phyloP scores from a whole-genome alignment of 768 basidiomycete species.

The Favolaschia claudopus region DNA sequence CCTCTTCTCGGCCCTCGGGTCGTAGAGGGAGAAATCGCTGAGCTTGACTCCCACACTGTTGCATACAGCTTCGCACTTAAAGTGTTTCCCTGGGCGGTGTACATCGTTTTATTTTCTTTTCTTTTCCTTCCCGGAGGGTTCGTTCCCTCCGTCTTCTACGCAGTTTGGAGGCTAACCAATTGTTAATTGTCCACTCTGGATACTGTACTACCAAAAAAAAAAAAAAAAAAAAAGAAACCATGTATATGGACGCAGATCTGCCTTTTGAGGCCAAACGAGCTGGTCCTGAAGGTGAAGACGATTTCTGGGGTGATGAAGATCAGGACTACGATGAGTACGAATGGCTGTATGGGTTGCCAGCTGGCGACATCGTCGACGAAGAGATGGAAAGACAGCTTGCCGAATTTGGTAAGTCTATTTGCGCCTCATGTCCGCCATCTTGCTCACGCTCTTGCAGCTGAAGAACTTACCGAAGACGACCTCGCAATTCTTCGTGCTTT shows the following conservation, averaged over 20 bases:
- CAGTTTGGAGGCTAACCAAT: background rate
- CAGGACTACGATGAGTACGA: conserved; percentile 12
- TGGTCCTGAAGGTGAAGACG: conserved; percentile 18
- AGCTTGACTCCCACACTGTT: conserved; percentile 5
- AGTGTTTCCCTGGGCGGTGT: conserved; percentile 1
- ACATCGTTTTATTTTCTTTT: background rate
- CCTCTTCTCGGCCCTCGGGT: background rate
- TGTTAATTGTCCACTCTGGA: background rate
- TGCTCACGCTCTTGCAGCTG: conserved; percentile 11
- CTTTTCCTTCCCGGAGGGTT: background rate
- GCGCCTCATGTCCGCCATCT: background rate
- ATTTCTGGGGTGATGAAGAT: background rate
- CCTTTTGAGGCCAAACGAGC: too few relatives aligned
- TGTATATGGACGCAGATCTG: background rate
- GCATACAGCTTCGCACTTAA: background rate
- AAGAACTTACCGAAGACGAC: conserved; percentile 33
- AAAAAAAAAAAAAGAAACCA: background rate
- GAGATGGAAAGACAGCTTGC: conserved; percentile 26
- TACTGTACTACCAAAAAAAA: background rate
- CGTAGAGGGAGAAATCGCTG: background rate
- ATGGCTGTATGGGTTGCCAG: conserved; percentile 20
- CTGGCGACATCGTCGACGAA: conserved; percentile 23
- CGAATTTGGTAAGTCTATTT: conserved; percentile 23
- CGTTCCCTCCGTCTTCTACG: background rate
- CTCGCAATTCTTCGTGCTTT: conserved; percentile 34